A percentile compares a stretch with the other conserved stretches of the same genome.
Conservation (phyloP, 1,284 basidiomycete genomes). For the Schizophyllum amplum region DNA sequence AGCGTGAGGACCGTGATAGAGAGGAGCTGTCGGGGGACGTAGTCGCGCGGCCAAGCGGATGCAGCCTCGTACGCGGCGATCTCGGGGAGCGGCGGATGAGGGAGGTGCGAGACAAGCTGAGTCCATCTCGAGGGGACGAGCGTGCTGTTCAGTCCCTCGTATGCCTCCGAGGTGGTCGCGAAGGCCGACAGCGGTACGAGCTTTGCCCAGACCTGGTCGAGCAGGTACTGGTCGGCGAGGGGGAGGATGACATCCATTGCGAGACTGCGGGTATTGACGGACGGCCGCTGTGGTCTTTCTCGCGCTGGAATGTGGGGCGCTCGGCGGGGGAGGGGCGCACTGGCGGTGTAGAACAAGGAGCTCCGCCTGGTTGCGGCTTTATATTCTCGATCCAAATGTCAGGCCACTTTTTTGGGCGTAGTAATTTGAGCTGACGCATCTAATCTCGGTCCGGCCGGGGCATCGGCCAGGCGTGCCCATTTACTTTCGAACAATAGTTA, state of each 20-base stretch:
- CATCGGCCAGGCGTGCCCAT: background rate
- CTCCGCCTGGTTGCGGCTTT: background rate
- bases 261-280: constrained; percentile 6
- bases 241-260: constrained; percentile 86
- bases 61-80: constrained; percentile 25
- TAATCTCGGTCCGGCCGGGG: background rate
- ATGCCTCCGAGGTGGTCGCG: constrained; percentile 22
- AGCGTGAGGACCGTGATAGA: constrained; percentile 75
- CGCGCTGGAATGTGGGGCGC: background rate
- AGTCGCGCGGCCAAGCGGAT: constrained; percentile 77
- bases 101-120: constrained; percentile 46
- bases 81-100: constrained; percentile 42
- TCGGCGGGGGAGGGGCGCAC: background rate
- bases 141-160: constrained; percentile 22
- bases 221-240: constrained; percentile 63
- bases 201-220: constrained; percentile 75
- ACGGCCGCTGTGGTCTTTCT: background rate
- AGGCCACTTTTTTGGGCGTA: background rate
- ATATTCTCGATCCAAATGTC: background rate
- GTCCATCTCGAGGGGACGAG: constrained; percentile 37
- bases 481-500: background rate
- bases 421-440: no score
- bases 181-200: constrained; percentile 67
- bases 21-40: constrained; percentile 69
- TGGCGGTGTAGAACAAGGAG: background rate